Evolutionary conservation across 2,329 filamentous ascomycete genomes (phyloP), one percentile per base, ranked within the genome.

Genomic region (Boeremia exigua): DNA sequence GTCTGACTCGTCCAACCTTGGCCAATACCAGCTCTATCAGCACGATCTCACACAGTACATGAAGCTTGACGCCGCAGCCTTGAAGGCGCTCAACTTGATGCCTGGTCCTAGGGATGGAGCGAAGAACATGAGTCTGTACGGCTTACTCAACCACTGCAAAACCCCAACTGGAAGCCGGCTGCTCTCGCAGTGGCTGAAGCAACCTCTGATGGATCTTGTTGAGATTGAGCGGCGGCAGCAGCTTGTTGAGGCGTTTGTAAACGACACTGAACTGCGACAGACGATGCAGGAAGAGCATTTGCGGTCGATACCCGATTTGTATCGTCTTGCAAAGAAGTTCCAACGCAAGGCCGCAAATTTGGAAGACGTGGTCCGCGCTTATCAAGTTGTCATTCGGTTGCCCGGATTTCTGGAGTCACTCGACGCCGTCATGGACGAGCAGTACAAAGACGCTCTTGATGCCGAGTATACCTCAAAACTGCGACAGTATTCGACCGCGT

Each of bases 51-150:
- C 93, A 2, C 93, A 99, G 69, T 99, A 92, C 75, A 99, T 99
- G 95, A 99, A 97, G 77, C 83, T 99, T 4, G 95, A 99, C 76
- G 92, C 96, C 0, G 92, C 95, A 1, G 95, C 95, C 0, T 80
- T 99, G 38, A 94, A 96, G 69, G 95, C 95, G 0, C 83, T 99
- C 49, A 99, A 99, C 68, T 84, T 99, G 33, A 98, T 99, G 93
- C 96, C 95, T 5, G 94, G 95, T 5, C 91, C 91, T 0, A 87
- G 92, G 62, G 95, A 99, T 70, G 95, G 95, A 2, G 86, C 92
- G n/a, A 98, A 97, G 80, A 96, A 87, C 0, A 99, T 99, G 95
- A 98, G 93, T 71, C 75, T 99, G 48, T 99, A 91, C 67, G 95
- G 95, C 0, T 80, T 99, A 15, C 81, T 99, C 37, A 98, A 99